A percentile compares a stretch with the other conserved stretches of the same genome.
Evolutionary conservation across 2,329 filamentous ascomycete genomes (phyloP).

Genomic region (Fusarium heterosporum): DNA sequence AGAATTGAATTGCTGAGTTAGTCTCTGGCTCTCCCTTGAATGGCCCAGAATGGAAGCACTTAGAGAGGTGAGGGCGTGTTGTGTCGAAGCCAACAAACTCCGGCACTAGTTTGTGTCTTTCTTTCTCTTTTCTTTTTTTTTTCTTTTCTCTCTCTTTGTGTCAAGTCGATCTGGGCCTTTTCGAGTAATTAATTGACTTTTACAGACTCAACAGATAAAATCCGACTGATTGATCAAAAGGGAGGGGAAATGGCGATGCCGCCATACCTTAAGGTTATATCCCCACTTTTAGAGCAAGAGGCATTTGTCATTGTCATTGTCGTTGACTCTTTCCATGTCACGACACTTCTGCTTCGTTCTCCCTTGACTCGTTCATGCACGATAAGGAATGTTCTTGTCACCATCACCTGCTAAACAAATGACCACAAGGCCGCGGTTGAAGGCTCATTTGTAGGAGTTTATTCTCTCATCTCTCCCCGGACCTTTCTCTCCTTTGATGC

Average conservation of each 20-base stretch:
- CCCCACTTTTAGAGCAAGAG: conserved; percentile 42
- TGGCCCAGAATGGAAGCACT: not conserved
- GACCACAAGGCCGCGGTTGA: not conserved
- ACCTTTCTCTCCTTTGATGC: not conserved
- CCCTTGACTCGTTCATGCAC: conserved; percentile 11
- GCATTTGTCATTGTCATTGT: conserved; percentile 36
- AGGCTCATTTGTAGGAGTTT: conserved; percentile 7
- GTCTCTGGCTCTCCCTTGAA: conserved; percentile 21
- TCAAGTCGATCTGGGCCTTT: conserved; percentile 3
- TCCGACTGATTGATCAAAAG: conserved; percentile 2
- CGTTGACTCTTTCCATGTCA: conserved; percentile 15
- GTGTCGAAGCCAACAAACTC: conserved; percentile 5
- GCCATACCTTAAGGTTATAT: conserved; percentile 39
- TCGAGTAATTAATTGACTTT: not conserved
- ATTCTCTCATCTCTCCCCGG: conserved; percentile 19
- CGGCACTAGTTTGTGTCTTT: conserved; percentile 2
- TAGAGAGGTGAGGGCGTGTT: conserved; percentile 1
- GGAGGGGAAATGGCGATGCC: conserved; percentile 39
- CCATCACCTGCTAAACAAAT: conserved; percentile 7
- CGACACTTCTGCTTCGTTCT: not conserved
- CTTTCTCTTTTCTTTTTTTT: not conserved
- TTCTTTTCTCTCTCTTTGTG: conserved; percentile 3
- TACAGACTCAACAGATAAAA: conserved; percentile 8
- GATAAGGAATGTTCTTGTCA: conserved; percentile 36
- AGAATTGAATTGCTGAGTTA: conserved; percentile 8